Evolutionary conservation across 192 early-diverging fungal genomes (phyloP).

Genomic region (Backusella morwellensis): DNA sequence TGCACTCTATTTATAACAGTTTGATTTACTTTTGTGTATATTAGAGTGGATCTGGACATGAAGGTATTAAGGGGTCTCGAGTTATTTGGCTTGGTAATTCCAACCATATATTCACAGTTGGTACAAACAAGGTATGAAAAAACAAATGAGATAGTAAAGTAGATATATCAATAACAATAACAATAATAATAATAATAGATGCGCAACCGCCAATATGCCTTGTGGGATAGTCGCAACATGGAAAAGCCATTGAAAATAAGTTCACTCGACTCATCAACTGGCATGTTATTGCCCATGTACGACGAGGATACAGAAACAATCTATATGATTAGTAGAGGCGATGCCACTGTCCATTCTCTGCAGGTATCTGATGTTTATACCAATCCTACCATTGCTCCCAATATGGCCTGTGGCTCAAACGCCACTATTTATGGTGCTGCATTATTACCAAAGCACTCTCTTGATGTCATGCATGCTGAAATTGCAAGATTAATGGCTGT

Average conservation of each 20-base stretch:
- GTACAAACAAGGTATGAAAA: conserved; percentile 56
- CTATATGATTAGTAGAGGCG: conserved; percentile 71
- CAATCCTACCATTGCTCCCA: conserved; percentile 45
- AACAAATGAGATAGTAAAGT: neutral
- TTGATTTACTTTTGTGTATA: neutral
- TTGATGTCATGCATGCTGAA: conserved; percentile 76
- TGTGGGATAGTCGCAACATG: conserved; percentile 77
- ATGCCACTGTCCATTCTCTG: conserved; percentile 65
- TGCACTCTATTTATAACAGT: neutral
- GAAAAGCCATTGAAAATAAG: conserved; percentile 54
- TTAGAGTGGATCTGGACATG: conserved; percentile 49
- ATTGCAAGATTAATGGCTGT: conserved; percentile 61
- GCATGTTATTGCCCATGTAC: conserved; percentile 69
- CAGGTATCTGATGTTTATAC: conserved; percentile 45
- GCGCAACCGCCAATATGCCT: conserved; percentile 62
- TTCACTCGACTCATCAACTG: conserved; percentile 66
- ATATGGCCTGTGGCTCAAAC: conserved; percentile 42
- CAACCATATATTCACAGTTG: conserved; percentile 66
- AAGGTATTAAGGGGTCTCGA: conserved; percentile 63
- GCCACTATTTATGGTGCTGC: conserved; percentile 54
- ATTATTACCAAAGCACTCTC: conserved; percentile 63
- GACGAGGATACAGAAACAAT: conserved; percentile 81
- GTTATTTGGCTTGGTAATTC: conserved; percentile 69
- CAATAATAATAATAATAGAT: conserved; percentile 23
- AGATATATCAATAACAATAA: neutral